Evolutionary conservation across 1,284 basidiomycete species (phyloP), one percentile per base, ranked within the genome.

Genomic region (Moesziomyces sp.): DNA sequence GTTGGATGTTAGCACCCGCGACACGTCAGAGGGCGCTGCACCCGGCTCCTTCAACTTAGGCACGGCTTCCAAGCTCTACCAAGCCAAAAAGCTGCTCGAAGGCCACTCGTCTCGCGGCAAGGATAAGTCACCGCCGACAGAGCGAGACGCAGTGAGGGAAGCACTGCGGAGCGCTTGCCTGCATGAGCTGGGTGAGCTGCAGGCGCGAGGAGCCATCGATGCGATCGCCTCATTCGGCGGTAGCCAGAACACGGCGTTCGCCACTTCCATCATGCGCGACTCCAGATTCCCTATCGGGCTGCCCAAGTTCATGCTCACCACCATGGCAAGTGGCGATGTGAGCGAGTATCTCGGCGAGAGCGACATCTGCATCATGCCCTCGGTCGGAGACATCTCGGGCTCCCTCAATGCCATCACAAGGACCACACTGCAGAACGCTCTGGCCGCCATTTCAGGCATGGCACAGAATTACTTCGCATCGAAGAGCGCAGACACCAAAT

Each of bases 311-410:
- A 52, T 64, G 58, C 61, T 74, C 42, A 62, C 66, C 2, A 74
- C 71, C 38, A 74, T 74, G 71, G 66, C 63, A 1, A 63, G 62
- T 23, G 66, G 71, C 26, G 71, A 74, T 19, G 52, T 70, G 14
- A 59, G 58, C 58, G 53, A 56, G 42, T 74, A 69, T 23, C 46
- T 70, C 5, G 71, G 71, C 42, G 71, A 74, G 35, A 58, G 58
- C 49, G 71, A 70, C 24, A 70, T 74, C 23, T 58, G 54, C 52
- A 58, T 74, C 53, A 65, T 69, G 66, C 71, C 71, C 13, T 65
- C 61, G 14, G 42, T 74, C 38, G 66, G 58, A n/a, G 71, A 74
- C 46, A 74, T 74, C 35, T 74, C 71, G 0, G 71, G 71, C 18
- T 54, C 54, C 3, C 54, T 74, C 45, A 74, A 74, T n/a, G 42